These are phyloP conservation scores for Tulasnella calospora DNA, from an alignment of 768 basidiomycete genomes.

Conservation along the genomic window DNA sequence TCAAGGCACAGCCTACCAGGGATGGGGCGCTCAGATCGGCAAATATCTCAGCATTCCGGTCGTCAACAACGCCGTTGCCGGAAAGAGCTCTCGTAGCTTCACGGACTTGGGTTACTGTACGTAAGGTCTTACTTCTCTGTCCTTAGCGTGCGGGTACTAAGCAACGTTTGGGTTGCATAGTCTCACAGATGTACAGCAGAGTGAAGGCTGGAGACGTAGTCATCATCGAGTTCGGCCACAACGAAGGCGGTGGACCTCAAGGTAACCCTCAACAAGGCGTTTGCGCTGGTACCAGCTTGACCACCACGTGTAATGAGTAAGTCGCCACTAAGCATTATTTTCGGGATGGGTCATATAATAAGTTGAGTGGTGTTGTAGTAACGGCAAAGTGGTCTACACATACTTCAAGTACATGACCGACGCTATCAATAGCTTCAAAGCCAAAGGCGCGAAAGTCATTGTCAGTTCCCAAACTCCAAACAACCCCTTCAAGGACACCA, in stretches of 20 bases:
- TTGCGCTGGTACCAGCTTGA: background rate
- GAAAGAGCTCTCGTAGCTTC: slow-evolving; percentile 7
- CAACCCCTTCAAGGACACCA: slow-evolving; percentile 11
- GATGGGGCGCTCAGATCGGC: slow-evolving; percentile 14
- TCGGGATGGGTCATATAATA: background rate
- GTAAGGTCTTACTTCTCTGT: background rate
- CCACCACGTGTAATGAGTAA: slow-evolving; percentile 11
- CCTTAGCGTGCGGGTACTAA: background rate
- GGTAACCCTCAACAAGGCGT: slow-evolving; percentile 12
- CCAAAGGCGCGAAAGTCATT: slow-evolving; percentile 16
- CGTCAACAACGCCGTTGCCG: slow-evolving; percentile 16
- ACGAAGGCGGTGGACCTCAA: slow-evolving; percentile 15
- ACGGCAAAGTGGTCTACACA: slow-evolving; percentile 1
- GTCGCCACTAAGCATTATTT: too few relatives aligned
- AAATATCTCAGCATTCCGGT: slow-evolving; percentile 19
- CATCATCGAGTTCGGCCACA: slow-evolving; percentile 21
- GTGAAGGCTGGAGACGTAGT: slow-evolving; percentile 14
- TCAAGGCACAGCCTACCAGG: background rate
- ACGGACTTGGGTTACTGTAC: slow-evolving; percentile 13
- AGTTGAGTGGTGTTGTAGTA: background rate
- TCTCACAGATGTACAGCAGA: background rate
- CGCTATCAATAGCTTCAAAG: background rate
- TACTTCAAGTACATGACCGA: slow-evolving; percentile 17
- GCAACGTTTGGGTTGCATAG: background rate
- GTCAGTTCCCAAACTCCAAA: slow-evolving; percentile 6